Evolutionary conservation across 768 basidiomycete species (phyloP).

Genomic region (Lepiota venenata): DNA sequence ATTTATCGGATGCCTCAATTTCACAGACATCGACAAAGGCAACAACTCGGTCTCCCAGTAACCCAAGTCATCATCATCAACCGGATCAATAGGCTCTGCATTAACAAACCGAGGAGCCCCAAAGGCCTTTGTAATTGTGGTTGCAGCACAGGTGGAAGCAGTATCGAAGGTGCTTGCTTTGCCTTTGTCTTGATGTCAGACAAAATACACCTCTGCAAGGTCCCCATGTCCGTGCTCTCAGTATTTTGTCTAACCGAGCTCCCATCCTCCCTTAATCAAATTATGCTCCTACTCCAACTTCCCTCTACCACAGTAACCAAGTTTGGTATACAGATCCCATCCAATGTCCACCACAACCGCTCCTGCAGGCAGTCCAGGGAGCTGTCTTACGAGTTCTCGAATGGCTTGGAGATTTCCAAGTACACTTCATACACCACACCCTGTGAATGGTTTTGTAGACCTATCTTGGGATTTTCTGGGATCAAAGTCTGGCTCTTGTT

Average conservation of each 20-base stretch:
- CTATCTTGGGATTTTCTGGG: neutral
- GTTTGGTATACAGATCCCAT: neutral
- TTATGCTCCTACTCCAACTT: neutral
- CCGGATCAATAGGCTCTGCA: neutral
- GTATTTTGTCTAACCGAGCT: slow-evolving; percentile 17
- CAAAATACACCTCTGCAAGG: slow-evolving; percentile 11
- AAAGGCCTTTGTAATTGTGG: neutral
- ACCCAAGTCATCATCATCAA: slow-evolving; percentile 1
- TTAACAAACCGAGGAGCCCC: neutral
- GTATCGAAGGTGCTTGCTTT: neutral
- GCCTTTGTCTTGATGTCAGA: slow-evolving; percentile 13
- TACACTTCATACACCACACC: slow-evolving; percentile 29
- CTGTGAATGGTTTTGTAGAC: slow-evolving; percentile 15
- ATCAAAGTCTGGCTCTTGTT: neutral
- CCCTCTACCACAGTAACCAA: slow-evolving; percentile 3
- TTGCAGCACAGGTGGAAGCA: neutral
- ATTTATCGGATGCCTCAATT: neutral
- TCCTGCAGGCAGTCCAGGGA: slow-evolving; percentile 38
- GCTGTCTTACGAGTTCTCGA: slow-evolving; percentile 48
- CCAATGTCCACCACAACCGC: slow-evolving; percentile 7
- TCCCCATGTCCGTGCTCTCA: slow-evolving; percentile 17
- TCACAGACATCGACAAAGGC: slow-evolving; percentile 6
- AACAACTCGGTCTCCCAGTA: neutral
- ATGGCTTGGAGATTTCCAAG: slow-evolving; percentile 42
- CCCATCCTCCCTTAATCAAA: slow-evolving; percentile 2